phyloP scores from a whole-genome alignment of 1,139 yeast species.

The Candida dubliniensis region DNA sequence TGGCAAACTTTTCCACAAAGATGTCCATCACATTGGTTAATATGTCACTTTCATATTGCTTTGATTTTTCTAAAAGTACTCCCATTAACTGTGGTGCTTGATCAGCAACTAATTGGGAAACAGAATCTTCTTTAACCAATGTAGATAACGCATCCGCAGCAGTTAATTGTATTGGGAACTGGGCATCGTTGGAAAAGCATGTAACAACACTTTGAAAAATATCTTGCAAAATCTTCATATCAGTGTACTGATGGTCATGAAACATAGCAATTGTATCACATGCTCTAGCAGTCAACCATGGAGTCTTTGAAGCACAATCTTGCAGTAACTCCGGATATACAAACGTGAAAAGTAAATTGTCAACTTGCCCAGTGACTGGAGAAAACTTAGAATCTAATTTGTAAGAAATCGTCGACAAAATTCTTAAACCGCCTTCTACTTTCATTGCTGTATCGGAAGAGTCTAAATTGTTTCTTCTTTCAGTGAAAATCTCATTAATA shows the following conservation, averaged over 20 bases:
- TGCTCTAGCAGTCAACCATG: constrained; percentile 57
- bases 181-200: constrained; percentile 44
- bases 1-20: constrained; percentile 53
- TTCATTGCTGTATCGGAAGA: constrained; percentile 37
- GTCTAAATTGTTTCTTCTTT: constrained; percentile 34
- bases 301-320: constrained; percentile 31
- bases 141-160: constrained; percentile 56
- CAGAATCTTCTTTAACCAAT: constrained; percentile 47
- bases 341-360: constrained; percentile 43
- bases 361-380: constrained; percentile 49
- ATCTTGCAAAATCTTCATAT: constrained; percentile 40
- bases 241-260: constrained; percentile 36
- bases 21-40: constrained; percentile 57
- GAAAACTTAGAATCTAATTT: constrained; percentile 39
- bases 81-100: constrained; percentile 57
- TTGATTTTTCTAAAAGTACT: constrained; percentile 50
- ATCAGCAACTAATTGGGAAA: constrained; percentile 46
- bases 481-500: constrained; percentile 51
- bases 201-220: constrained; percentile 46
- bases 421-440: constrained; percentile 53
- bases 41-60: constrained; percentile 52
- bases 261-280: constrained; percentile 56
- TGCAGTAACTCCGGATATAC: constrained; percentile 47
- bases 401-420: constrained; percentile 47
- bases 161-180: constrained; percentile 51